Conservation (phyloP, 2,329 filamentous ascomycete genomes). For the Colletotrichum gigasporum region DNA sequence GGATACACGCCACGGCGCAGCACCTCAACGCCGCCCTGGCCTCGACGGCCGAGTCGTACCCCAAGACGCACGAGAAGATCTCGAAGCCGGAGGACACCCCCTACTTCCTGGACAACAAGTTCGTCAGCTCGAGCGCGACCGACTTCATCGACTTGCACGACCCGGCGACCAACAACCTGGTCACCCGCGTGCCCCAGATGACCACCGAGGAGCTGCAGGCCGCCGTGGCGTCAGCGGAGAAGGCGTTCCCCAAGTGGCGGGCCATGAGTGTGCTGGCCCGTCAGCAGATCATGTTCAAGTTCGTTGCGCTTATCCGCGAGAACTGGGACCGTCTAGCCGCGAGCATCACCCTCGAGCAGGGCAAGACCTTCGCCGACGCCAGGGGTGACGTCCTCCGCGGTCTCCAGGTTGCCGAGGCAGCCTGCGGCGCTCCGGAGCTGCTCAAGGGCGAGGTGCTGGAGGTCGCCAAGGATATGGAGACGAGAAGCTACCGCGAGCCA, state of each 20-base stretch:
- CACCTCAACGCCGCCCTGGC: slow-evolving; percentile 64
- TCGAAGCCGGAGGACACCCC: slow-evolving; percentile 74
- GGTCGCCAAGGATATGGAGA: slow-evolving; percentile 92
- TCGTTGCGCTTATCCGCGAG: slow-evolving; percentile 80
- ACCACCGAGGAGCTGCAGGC: slow-evolving; percentile 80
- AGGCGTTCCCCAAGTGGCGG: slow-evolving; percentile 79
- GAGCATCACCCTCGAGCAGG: slow-evolving; percentile 87
- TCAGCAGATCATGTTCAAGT: slow-evolving; percentile 90
- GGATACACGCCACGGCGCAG: slow-evolving; percentile 66
- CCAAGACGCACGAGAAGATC: slow-evolving; percentile 77
- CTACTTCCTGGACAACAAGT: slow-evolving; percentile 86
- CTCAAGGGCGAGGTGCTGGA: slow-evolving; percentile 86
- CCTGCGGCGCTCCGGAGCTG: slow-evolving; percentile 82
- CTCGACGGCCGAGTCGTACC: slow-evolving; percentile 69
- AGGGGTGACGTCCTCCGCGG: slow-evolving; percentile 84
- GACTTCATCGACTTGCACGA: slow-evolving; percentile 84
- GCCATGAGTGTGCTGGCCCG: slow-evolving; percentile 76
- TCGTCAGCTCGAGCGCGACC: slow-evolving; percentile 72
- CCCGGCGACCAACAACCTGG: slow-evolving; percentile 85
- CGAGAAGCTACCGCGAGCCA: slow-evolving; percentile 82
- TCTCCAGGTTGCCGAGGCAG: slow-evolving; percentile 85
- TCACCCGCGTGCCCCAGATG: slow-evolving; percentile 84
- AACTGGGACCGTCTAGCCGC: slow-evolving; percentile 88
- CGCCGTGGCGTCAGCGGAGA: slow-evolving; percentile 78
- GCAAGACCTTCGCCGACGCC: slow-evolving; percentile 87